Conservation (phyloP, 2,329 filamentous ascomycete genomes). For the Colletotrichum phormii region DNA sequence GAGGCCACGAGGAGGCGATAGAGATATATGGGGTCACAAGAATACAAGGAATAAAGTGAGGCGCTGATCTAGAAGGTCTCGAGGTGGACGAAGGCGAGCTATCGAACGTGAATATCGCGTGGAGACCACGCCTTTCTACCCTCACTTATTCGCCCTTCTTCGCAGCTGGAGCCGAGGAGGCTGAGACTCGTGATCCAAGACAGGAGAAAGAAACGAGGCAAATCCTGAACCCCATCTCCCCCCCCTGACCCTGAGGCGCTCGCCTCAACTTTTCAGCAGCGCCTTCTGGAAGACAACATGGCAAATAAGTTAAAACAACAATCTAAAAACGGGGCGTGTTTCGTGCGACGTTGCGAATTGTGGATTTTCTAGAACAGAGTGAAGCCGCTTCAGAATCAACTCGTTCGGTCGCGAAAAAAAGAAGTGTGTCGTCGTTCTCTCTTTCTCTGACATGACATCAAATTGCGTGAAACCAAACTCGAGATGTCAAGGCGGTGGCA, state of each 20-base stretch:
- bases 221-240: neutral
- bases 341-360: slow-evolving; percentile 4
- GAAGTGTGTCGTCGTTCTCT: neutral
- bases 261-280: slow-evolving; percentile 13
- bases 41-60: neutral
- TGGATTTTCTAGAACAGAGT: neutral
- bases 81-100: neutral
- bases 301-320: neutral
- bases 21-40: neutral
- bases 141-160: neutral
- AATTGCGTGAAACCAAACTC: slow-evolving; percentile 22
- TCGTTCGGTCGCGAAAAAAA: slow-evolving; percentile 7
- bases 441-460: slow-evolving; percentile 3
- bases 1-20: slow-evolving; percentile 6
- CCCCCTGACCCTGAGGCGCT: neutral
- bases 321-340: neutral
- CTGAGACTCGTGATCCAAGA: neutral
- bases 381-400: neutral
- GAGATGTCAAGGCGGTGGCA: slow-evolving; percentile 33
- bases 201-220: neutral
- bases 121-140: neutral
- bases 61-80: slow-evolving; percentile 16
- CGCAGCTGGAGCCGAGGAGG: slow-evolving; percentile 18
- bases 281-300: neutral
- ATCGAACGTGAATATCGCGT: neutral